Base-by-base conservation (phyloP, 768 basidiomycete species). In the Tricholoma matsutake region DNA sequence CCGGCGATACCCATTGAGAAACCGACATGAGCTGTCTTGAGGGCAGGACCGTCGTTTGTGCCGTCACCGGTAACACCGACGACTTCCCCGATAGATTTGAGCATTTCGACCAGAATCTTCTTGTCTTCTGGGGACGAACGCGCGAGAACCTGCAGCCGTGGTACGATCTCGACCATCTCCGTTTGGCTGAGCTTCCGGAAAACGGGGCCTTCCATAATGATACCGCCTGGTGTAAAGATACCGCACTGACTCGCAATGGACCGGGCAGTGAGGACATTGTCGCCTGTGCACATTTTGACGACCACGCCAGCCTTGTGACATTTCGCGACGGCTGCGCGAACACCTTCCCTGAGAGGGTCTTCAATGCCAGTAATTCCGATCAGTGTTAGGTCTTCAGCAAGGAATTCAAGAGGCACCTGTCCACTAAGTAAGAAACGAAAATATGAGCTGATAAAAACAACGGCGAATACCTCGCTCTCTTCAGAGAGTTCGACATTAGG, bases 211-310 rank as follows among this genome's bases (percentile, higher is more conserved):
- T 99, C 97, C 94, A 98, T 98, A 75, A 99, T 92, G 65, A 98
- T 85, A 31, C 97, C 97, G 25, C 96, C 96, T 2, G 89, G 75
- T 16, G 89, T 91, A 77, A 91, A 98, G 71, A 98, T 98, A 39
- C 96, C 95, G 68, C 96, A 98, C 69, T 99, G 96, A 1, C 83
- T 82, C 20, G 97, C 96, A 67, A 99, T 99, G 6, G 96, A 97
- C n/a, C 94, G 87, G 54, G 92, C 93, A 0, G 92, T 96, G 56
- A 98, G 85, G 54, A 95, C 93, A 65, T 97, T 98, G 74, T 98
- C 96, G 65, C 96, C 97, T 0, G 97, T 98, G 72, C 94, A 96
- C 96, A 98, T 99, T 78, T 97, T 98, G 77, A 98, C 88, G 22
- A 83, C 80, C 13, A 99, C 95, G 63, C 96, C 96, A 43, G 97